Conservation (phyloP, 1,284 basidiomycete species). For the Neotropicomus parvogracilis region DNA sequence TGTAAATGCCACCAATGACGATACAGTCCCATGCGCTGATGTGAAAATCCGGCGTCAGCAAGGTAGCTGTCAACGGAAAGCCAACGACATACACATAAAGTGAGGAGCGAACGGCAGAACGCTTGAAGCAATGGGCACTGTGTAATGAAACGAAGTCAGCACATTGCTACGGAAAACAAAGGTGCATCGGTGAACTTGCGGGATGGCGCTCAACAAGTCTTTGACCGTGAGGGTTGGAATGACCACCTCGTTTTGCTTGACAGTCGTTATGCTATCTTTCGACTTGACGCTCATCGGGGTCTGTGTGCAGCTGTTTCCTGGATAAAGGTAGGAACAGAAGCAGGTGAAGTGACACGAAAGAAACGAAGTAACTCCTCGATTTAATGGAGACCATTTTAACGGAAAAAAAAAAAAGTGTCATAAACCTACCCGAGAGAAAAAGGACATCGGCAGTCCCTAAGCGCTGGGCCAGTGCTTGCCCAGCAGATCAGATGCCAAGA, state of each 20-base stretch:
- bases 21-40: slow-evolving; percentile 70
- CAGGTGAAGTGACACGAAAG: neutral
- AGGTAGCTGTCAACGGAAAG: slow-evolving; percentile 22
- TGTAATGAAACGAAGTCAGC: neutral
- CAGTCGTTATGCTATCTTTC: slow-evolving; percentile 29
- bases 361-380: neutral
- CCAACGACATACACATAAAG: slow-evolving; percentile 61
- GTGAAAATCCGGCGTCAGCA: slow-evolving; percentile 12
- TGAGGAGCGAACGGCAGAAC: slow-evolving; percentile 83
- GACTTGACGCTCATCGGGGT: slow-evolving; percentile 23
- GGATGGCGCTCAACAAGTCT: slow-evolving; percentile 84
- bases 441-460: no score
- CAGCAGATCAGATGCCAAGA: no score
- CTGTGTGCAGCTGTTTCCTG: slow-evolving; percentile 8
- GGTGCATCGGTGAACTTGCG: slow-evolving; percentile 49
- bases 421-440: no score
- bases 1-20: slow-evolving; percentile 70
- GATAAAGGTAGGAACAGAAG: neutral
- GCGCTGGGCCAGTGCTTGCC: no score
- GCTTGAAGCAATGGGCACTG: slow-evolving; percentile 89
- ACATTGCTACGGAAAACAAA: neutral
- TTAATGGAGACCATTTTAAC: no score
- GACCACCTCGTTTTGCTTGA: slow-evolving; percentile 60
- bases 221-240: slow-evolving; percentile 85
- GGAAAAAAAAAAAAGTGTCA: no score